Conservation (phyloP, 2,329 filamentous ascomycete species). For the Aspergillus pseudoterreus region DNA sequence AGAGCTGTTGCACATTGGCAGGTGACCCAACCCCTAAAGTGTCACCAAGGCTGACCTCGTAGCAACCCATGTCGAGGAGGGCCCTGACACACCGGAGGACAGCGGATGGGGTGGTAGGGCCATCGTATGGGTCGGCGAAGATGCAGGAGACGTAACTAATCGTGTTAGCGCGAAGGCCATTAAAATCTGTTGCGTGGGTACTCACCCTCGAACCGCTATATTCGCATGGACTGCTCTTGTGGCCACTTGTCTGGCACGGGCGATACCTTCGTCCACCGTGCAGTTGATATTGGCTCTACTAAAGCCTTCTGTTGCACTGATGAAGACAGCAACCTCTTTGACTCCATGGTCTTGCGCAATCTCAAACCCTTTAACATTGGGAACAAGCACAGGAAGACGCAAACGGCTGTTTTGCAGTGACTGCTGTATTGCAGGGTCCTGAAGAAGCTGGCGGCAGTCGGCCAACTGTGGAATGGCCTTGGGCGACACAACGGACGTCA, state of each 20-base stretch:
- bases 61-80: constrained; percentile 79
- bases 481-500: constrained; percentile 76
- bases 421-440: constrained; percentile 41
- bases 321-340: constrained; percentile 40
- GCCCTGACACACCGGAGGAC: constrained; percentile 51
- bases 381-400: constrained; percentile 36
- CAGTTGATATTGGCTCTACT: constrained; percentile 43
- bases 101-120: constrained; percentile 49
- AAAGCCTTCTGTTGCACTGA: constrained; percentile 42
- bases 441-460: constrained; percentile 27
- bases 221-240: constrained; percentile 21
- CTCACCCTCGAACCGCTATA: constrained; percentile 34
- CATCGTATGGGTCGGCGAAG: constrained; percentile 48
- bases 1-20: constrained; percentile 26
- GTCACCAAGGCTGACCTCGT: constrained; percentile 86
- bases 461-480: constrained; percentile 79
- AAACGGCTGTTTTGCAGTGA: constrained; percentile 38
- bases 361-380: constrained; percentile 46
- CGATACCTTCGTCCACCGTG: constrained; percentile 35
- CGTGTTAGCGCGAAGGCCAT: background rate
- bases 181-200: background rate
- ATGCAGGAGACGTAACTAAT: constrained; percentile 39
- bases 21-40: constrained; percentile 84
- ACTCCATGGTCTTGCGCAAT: constrained; percentile 51
- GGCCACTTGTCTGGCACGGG: constrained; percentile 30